Base-by-base conservation (phyloP, 2,329 filamentous ascomycete genomes). In the Gyromitra esculenta region DNA sequence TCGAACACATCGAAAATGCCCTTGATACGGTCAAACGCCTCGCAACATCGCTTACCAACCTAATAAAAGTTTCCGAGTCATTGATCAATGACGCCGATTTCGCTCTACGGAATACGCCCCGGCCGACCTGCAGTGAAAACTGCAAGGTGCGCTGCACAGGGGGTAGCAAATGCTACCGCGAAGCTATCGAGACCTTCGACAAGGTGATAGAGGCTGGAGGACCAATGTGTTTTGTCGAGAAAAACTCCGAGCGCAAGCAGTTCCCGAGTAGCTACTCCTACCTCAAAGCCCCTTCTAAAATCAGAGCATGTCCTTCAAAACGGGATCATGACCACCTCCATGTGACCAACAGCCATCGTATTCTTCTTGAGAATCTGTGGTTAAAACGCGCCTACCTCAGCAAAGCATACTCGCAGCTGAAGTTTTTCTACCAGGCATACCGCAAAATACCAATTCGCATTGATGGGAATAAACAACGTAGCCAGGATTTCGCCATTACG, bases 321-420 rank as follows among this genome's bases (percentile, higher is more conserved):
- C 25, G 15, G 7, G 57, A 57, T 9, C 72, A 75, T 8, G 65
- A 70, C n/a, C 64, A 70, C 13, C 66, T 70, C 18, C 66, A 71
- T 39, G 63, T 75, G 31, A 75, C 72, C 4, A 65, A 71, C 25
- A 37, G 37, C 13, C 72, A 75, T 67, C 72, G 72, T 15, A 25
- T 59, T 4, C 65, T 75, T 37, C 66, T 71, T 59, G 31, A 64
- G 21, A 64, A 45, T 1, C 13, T 71, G 21, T 11, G 71, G 31
- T 48, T 15, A 1, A 48, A 75, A 41, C 25, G 65, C 25, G 25
- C 52, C 8, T 5, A 31, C 31, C 31, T 71, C 11, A 4, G 21
- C 5, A 15, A 11, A 1, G 1, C 21, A 2, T 65, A n/a, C 39
- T 63, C 65, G 5, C 21, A 15, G 11, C n/a, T 70, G 7, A 57